A percentile compares a stretch with the other conserved stretches of the same genome.
Evolutionary conservation across 2,329 filamentous ascomycete genomes (phyloP).

Genomic region (Blastomyces parvus): DNA sequence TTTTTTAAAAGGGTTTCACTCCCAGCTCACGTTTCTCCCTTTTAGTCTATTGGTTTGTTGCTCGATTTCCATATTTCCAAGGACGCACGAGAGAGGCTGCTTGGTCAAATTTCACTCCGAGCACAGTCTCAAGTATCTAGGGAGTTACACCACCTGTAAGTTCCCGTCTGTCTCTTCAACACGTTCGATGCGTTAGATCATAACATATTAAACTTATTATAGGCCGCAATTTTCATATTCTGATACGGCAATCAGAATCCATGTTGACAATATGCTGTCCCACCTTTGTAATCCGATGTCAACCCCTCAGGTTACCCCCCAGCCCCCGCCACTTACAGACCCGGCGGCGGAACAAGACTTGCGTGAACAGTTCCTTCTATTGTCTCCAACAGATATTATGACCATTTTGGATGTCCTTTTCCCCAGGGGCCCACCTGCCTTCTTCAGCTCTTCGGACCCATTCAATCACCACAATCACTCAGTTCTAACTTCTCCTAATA

Average conservation of each 20-base stretch:
- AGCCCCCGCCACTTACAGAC: constrained; percentile 8
- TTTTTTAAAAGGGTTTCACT: constrained; percentile 36
- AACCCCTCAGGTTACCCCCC: constrained; percentile 6
- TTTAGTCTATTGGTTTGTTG: constrained; percentile 54
- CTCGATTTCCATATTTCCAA: constrained; percentile 87
- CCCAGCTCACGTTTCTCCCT: constrained; percentile 30
- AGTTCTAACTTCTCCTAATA: constrained; percentile 21
- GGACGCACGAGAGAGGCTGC: constrained; percentile 68
- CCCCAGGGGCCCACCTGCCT: constrained; percentile 37
- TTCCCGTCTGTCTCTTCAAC: constrained; percentile 20
- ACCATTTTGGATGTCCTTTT: constrained; percentile 77
- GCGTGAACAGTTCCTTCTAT: constrained; percentile 33
- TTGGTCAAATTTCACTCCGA: constrained; percentile 66
- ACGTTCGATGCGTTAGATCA: constrained; percentile 9
- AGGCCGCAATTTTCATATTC: constrained; percentile 32
- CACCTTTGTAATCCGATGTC: constrained; percentile 19
- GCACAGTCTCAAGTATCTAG: constrained; percentile 72
- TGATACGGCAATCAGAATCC: constrained; percentile 26
- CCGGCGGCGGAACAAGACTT: constrained; percentile 47
- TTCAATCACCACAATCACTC: constrained; percentile 21
- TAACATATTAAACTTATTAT: constrained; percentile 33
- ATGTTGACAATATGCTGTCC: constrained; percentile 32
- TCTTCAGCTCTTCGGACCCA: constrained; percentile 18
- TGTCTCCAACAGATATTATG: constrained; percentile 69
- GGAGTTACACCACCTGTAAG: constrained; percentile 60